These are phyloP conservation scores for Neoarthrinium moseri DNA, from an alignment of 2,329 filamentous ascomycete genomes.

Conservation along the genomic window DNA sequence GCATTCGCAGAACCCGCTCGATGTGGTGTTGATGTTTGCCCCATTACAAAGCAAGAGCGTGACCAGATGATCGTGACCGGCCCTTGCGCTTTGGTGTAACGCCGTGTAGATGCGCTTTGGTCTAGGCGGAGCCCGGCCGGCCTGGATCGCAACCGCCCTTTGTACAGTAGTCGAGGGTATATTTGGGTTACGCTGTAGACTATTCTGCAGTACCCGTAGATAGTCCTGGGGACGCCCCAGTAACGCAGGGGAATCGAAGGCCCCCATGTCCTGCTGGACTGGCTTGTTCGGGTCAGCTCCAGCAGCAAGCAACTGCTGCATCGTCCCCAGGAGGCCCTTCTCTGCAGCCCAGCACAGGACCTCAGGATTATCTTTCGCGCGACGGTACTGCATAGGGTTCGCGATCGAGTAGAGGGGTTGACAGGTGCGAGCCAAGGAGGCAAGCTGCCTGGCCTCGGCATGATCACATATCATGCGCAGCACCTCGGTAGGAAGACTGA, in stretches of 20 bases:
- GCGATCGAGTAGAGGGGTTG: conserved; percentile 11
- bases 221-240: neutral
- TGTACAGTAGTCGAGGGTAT: neutral
- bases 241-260: neutral
- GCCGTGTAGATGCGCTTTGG: conserved; percentile 18
- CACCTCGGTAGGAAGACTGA: conserved; percentile 18
- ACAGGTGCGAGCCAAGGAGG: conserved; percentile 18
- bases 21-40: conserved; percentile 17
- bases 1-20: conserved; percentile 17
- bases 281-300: conserved; percentile 16
- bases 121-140: too few species aligned
- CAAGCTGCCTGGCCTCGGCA: conserved; percentile 12
- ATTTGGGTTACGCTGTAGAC: neutral
- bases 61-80: conserved; percentile 18
- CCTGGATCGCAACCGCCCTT: neutral
- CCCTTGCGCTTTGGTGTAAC: conserved; percentile 18
- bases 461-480: conserved; percentile 6
- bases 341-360: conserved; percentile 18
- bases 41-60: conserved; percentile 17
- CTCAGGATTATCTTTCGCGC: conserved; percentile 12
- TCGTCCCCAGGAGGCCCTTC: conserved; percentile 11
- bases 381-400: conserved; percentile 12
- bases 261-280: neutral
- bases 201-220: neutral
- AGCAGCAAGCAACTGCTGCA: conserved; percentile 14